Percentiles rank a stretch among this genome's conserved stretches.
Conservation (phyloP, 371 early-diverging fungal genomes). For the Mucor circinelloides region DNA sequence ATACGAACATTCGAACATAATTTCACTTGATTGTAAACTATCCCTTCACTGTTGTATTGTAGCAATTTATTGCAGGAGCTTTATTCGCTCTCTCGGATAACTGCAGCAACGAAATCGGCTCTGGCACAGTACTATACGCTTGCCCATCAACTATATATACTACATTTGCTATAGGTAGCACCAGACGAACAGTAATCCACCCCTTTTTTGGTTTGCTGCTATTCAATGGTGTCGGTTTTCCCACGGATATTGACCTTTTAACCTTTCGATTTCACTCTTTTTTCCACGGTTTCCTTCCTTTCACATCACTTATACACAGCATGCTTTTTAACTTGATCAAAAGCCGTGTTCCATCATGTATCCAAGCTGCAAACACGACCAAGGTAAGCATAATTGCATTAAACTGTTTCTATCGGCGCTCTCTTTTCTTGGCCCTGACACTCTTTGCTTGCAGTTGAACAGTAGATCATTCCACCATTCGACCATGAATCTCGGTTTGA, state of each 20-base stretch:
- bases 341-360: background rate
- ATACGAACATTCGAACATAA: too few species aligned
- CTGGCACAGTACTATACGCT: background rate
- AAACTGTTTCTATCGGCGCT: background rate
- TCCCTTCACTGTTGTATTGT: too few species aligned
- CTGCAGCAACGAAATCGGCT: too few species aligned
- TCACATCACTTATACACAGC: background rate
- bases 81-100: too few species aligned
- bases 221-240: constrained; percentile 3
- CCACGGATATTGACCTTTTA: constrained; percentile 13
- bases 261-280: background rate
- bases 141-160: too few species aligned
- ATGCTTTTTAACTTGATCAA: background rate
- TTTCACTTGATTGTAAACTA: too few species aligned
- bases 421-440: background rate
- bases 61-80: too few species aligned
- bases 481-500: background rate
- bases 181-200: background rate
- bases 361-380: background rate
- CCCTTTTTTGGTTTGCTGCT: background rate
- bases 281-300: constrained; percentile 12
- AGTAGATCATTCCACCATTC: constrained; percentile 7
- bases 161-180: background rate
- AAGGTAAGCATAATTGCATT: background rate
- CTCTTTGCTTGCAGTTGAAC: background rate